Percentiles rank a stretch among this genome's conserved stretches.
phyloP scores from a whole-genome alignment of 169 alveolate species.

The Plasmodium ovale region DNA sequence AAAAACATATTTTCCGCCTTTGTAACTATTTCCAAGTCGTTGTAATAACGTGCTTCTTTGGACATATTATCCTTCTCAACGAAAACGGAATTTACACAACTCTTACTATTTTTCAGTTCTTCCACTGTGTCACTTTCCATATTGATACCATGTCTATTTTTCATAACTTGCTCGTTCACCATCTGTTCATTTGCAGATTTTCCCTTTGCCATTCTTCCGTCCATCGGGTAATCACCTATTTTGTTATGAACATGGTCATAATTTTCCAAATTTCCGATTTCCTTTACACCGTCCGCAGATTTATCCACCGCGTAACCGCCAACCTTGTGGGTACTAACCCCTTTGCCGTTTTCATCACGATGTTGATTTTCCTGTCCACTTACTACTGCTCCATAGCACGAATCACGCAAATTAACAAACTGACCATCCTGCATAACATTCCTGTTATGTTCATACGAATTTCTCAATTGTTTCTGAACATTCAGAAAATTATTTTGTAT shows the following conservation, averaged over 20 bases:
- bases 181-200: too few relatives aligned
- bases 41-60: neutral
- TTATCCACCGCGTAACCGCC: too few relatives aligned
- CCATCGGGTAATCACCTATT: too few relatives aligned
- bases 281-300: too few relatives aligned
- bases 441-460: neutral
- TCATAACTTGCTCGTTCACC: too few relatives aligned
- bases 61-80: neutral
- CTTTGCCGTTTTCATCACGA: too few relatives aligned
- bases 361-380: too few relatives aligned
- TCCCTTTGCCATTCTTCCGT: too few relatives aligned
- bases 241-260: neutral
- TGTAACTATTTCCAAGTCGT: constrained; percentile 10
- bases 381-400: too few relatives aligned
- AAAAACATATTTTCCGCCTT: constrained; percentile 22
- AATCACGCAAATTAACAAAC: too few relatives aligned
- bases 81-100: neutral
- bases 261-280: neutral
- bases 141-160: too few relatives aligned
- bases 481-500: constrained; percentile 10
- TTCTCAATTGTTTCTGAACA: neutral
- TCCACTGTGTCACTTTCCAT: neutral
- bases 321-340: too few relatives aligned
- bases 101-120: neutral
- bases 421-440: neutral